Base-by-base conservation (phyloP, 83 land plant species). In the Picea abies region DNA sequence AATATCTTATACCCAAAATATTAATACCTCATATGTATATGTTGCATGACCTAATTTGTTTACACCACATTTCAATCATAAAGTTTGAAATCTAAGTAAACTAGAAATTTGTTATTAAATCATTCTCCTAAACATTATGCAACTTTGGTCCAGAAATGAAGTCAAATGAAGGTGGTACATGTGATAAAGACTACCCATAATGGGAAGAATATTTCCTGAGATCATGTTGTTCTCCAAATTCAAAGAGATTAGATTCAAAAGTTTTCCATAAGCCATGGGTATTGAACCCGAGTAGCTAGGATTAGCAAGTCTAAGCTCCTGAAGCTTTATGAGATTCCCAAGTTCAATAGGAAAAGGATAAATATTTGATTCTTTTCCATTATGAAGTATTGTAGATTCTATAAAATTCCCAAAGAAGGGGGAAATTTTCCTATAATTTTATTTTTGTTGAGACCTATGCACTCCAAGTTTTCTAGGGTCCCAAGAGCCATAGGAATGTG, bases 311-410 rank as follows among this genome's bases (percentile, higher is more conserved):
- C 90, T 83, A 39, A 94, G 89, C 82, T 89, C 93, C 76, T 88
- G 90, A 1, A 94, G 83, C 68, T 78, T 90, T 17, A 70, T 73
- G 1, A 94, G 78, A 60, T 52, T 68, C 20, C 94, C 92, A 32
- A 91, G 73, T 62, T 86, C 84, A 6, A 69, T 14, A 19, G 96
- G 92, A 56, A 94, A 41, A 4, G 85, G 77, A 14, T 75, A 66
- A 14, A 66, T 87, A 93, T 87, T 3, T 92, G 94, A 79, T 93
- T 93, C 49, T 85, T 83, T 78, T 91, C 92, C 90, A 93, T 85
- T 37, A 93, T 81, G 47, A 94, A 88, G 84, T 94, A 90, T 76
- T 94, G 91, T 39, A 94, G 84, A 65, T 56, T 88, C 63, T 79
- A 81, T 15, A 90, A 81, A 81, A 65, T 85, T 11, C 19, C 49